Percentiles rank a stretch among this genome's conserved stretches.
Evolutionary conservation across 176 grass and related monocot species (phyloP).

Genomic region (Hyparrhenia diplandra): DNA sequence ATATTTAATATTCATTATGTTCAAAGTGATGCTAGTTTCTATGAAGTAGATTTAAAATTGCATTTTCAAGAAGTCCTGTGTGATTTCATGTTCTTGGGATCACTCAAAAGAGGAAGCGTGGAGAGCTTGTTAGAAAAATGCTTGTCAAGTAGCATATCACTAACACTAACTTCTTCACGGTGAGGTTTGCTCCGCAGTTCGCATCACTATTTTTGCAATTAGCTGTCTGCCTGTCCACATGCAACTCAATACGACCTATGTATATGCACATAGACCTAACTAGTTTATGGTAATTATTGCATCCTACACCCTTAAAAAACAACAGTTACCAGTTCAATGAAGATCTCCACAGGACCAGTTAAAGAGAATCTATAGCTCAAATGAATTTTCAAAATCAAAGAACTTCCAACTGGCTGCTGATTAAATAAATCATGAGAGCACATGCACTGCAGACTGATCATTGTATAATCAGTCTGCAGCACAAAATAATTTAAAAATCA

Average conservation of each 20-base stretch:
- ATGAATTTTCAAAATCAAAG: slow-evolving; percentile 3
- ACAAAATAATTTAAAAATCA: background rate
- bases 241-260: background rate
- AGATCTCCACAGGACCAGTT: background rate
- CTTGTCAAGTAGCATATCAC: background rate
- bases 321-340: background rate
- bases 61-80: background rate
- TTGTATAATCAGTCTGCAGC: background rate
- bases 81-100: background rate
- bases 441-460: background rate
- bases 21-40: slow-evolving; percentile 1
- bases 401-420: background rate
- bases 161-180: background rate
- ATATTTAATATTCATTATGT: background rate
- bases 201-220: background rate
- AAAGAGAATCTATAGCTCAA: background rate
- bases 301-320: background rate
- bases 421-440: background rate
- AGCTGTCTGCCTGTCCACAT: background rate
- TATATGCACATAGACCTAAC: background rate
- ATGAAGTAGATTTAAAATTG: background rate
- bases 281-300: background rate
- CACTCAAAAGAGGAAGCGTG: background rate
- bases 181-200: background rate
- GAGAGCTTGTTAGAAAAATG: background rate